Evolutionary conservation across 1,139 yeast species (phyloP), one percentile per base, ranked within the genome.

Genomic region (Hemisphaericaspora xylofermentans): DNA sequence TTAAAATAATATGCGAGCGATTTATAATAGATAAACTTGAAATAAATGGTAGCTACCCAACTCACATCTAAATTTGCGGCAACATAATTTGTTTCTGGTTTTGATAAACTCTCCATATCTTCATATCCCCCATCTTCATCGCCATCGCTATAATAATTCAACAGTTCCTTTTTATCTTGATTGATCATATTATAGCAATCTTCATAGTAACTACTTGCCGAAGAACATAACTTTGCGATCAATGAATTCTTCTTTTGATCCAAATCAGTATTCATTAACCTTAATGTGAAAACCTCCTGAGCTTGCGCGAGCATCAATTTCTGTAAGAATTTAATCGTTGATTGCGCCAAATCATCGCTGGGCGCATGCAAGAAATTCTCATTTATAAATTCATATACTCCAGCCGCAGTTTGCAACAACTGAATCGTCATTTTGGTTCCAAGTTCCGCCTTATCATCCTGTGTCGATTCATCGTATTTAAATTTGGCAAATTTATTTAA

Each of bases 321-420:
- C 13, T 74, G 62, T 42, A 91, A 71, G 37, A 88, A 84, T 39
- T 73, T 74, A 15, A 88, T 80, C 1, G 89, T 82, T 25, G 83
- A 79, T 38, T 84, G 86, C 43, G 78, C 72, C 43, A 91, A 66
- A 59, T 93, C 98, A 3, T 76, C 71, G 6, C 93, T 81, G 0
- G 98, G 97, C 0, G 97, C 95, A 64, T 91, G 95, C 35, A 91
- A 66, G 58, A 93, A 93, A 62, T 86, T 87, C 51, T 87, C 93
- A 38, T 84, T 74, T 27, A 91, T 71, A 51, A 80, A 88, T 47
- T 77, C 75, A 53, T 77, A 84, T 16, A 89, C 74, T 1, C 96
- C 95, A 1, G 95, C 85, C 2, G 96, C 82, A 46, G 82, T 84
- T 50, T 88, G 88, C 51, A 85, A 78, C 39, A 71, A 61, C 38